Base-by-base conservation (phyloP, 805 yeast genomes). In the Teunomyces gatunensis region DNA sequence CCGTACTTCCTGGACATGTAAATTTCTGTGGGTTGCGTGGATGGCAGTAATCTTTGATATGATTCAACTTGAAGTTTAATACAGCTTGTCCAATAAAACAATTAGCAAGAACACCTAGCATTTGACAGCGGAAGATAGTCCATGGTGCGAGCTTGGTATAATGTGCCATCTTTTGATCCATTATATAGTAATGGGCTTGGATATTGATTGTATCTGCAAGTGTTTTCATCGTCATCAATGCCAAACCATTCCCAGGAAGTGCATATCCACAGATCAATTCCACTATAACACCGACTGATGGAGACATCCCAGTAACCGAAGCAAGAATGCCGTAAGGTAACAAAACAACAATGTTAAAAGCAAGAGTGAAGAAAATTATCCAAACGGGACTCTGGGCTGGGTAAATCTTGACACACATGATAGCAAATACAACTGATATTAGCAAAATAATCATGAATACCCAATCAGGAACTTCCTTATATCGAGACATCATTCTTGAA, bases 21-120 rank as follows among this genome's bases (percentile, higher is more conserved):
- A 80, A 81, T 41, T 69, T 69, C 44, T 74, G 69, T 4, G 56
- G 50, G 51, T 80, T 83, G 21, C 58, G 46, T 10, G 67, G 48
- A 1, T 60, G 51, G 60, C 89, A 84, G 46, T 58, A 61, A 41
- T 54, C 65, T 11, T 55, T 41, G 53, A 53, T 67, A 69, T 20
- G 61, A 54, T 42, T 73, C 58, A 57, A 64, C 56, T 35, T 55
- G 60, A 54, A 72, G 47, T 63, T 59, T 34, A 65, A 51, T 13
- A 62, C 65, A 6, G 59, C 69, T 44, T 65, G 56, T n/a, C 57
- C 47, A 40, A 66, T 52, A 33, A 66, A 63, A 0, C 65, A 54
- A 32, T 56, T 46, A 11, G 65, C 46, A 23, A 61, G 53, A 2
- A 59, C 60, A 5, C 68, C 59, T 20, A 61, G 45, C 32, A 67